phyloP scores from a whole-genome alignment of 1,139 yeast genomes.

The Kodamaea suecica region DNA sequence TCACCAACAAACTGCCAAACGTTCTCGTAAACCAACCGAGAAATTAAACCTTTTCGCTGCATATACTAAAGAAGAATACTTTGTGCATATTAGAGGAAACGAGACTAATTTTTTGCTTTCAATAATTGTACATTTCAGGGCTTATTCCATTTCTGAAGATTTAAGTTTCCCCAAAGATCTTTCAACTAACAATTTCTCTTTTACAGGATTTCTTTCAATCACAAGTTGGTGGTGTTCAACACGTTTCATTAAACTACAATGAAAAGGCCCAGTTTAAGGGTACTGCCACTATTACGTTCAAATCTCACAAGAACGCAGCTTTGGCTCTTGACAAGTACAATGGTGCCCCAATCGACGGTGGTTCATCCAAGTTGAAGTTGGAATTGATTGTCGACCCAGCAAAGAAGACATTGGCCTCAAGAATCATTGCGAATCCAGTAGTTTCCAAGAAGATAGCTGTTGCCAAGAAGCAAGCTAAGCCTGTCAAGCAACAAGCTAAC shows the following conservation, averaged over 20 bases:
- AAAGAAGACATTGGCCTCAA: conserved; percentile 68
- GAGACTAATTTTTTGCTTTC: no score
- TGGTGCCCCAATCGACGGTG: conserved; percentile 92
- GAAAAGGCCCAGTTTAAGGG: conserved; percentile 91
- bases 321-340: conserved; percentile 80
- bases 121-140: no score
- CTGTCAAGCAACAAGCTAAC: conserved; percentile 12
- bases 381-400: conserved; percentile 87
- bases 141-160: no score
- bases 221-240: conserved; percentile 81
- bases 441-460: conserved; percentile 23
- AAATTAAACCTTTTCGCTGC: no score
- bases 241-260: conserved; percentile 73
- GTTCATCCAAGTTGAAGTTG: conserved; percentile 71
- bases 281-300: conserved; percentile 82
- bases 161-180: no score
- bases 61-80: no score
- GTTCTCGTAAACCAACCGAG: no score
- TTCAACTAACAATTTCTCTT: conserved; percentile 21
- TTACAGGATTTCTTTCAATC: conserved; percentile 82
- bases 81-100: no score
- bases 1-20: no score
- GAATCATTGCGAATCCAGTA: conserved; percentile 55
- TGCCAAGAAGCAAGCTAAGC: conserved; percentile 20
- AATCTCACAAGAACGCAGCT: conserved; percentile 60